phyloP scores from a whole-genome alignment of 2,329 filamentous ascomycete genomes.

The Aquanectria penicillioides region DNA sequence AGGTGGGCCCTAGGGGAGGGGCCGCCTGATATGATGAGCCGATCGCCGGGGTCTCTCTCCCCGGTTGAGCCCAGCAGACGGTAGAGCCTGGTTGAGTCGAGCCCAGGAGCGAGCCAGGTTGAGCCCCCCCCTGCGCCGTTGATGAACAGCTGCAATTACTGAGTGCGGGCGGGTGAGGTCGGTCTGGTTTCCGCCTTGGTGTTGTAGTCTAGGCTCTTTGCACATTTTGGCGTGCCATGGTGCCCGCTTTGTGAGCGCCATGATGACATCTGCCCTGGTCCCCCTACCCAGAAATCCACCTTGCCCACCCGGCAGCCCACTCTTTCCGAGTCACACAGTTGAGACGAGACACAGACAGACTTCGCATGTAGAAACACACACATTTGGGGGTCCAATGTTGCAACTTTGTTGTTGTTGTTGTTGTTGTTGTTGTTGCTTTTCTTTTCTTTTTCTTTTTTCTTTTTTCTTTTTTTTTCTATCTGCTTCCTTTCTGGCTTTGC shows the following conservation, averaged over 20 bases:
- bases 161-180: constrained; percentile 23
- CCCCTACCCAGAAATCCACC: constrained; percentile 23
- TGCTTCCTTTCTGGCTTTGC: constrained; percentile 7
- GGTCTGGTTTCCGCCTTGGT: constrained; percentile 28
- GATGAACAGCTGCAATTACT: constrained; percentile 22
- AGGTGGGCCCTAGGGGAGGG: constrained; percentile 3
- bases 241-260: constrained; percentile 27
- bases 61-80: too few relatives aligned
- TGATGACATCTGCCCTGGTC: constrained; percentile 32
- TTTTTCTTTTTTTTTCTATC: constrained; percentile 21
- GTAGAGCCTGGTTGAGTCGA: background rate
- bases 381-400: too few relatives aligned
- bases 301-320: too few relatives aligned
- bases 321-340: constrained; percentile 4
- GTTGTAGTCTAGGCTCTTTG: constrained; percentile 20
- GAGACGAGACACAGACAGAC: constrained; percentile 9
- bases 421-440: background rate
- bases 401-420: too few relatives aligned
- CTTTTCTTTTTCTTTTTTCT: too few relatives aligned
- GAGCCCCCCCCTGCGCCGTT: background rate
- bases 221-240: constrained; percentile 8
- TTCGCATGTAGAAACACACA: too few relatives aligned
- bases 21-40: constrained; percentile 21
- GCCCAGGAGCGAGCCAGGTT: background rate
- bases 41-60: constrained; percentile 17